These are phyloP conservation scores for Quercus lobata DNA, from an alignment of 331 rosid genomes.

Conservation along the genomic window DNA sequence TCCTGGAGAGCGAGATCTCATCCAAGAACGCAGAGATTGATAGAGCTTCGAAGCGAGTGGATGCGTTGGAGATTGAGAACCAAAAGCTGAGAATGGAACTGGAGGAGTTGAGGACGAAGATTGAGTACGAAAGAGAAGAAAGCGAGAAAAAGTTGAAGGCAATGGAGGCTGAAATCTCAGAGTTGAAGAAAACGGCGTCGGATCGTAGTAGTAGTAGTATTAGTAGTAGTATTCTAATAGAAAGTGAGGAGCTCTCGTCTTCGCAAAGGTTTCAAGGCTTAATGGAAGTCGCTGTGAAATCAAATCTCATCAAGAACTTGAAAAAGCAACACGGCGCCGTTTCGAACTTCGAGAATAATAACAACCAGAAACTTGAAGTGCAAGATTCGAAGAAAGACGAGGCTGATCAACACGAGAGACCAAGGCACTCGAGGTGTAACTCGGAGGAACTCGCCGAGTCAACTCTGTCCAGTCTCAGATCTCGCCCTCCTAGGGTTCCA, in stretches of 20 bases:
- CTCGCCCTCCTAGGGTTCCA: constrained; percentile 84
- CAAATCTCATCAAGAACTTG: constrained; percentile 52
- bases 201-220: not conserved
- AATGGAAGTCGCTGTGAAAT: constrained; percentile 51
- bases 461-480: constrained; percentile 41
- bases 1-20: constrained; percentile 64
- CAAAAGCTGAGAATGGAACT: constrained; percentile 34
- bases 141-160: constrained; percentile 34
- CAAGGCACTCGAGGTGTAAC: constrained; percentile 62
- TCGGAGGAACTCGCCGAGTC: constrained; percentile 85
- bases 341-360: constrained; percentile 26
- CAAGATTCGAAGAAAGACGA: constrained; percentile 54
- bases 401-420: constrained; percentile 41
- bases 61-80: constrained; percentile 54
- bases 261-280: constrained; percentile 65
- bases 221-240: not conserved
- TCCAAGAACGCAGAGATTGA: constrained; percentile 53
- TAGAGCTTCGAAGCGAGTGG: constrained; percentile 28
- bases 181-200: constrained; percentile 55
- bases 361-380: constrained; percentile 29
- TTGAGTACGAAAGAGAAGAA: constrained; percentile 47
- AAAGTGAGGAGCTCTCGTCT: constrained; percentile 49
- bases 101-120: constrained; percentile 28
- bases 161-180: constrained; percentile 59
- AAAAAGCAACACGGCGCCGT: constrained; percentile 36